Conservation (phyloP, 805 yeast species). For the Ogataea kodamae region DNA sequence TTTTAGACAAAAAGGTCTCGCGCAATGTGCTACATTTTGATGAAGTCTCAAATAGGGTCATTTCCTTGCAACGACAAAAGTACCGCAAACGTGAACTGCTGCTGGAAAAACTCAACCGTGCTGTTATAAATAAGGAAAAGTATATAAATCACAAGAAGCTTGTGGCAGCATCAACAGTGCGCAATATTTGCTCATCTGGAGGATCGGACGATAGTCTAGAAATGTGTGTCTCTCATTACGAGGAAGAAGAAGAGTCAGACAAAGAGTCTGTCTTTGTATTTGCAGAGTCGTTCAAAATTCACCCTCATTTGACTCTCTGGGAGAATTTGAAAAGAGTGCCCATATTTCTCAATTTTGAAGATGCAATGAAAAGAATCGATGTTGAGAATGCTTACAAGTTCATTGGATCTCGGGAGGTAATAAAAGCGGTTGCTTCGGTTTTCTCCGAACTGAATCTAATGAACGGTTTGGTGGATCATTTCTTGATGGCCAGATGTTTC, state of each 20-base stretch:
- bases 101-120: conserved; percentile 15
- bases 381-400: conserved; percentile 16
- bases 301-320: conserved; percentile 3
- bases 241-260: conserved; percentile 1
- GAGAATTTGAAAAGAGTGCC: conserved; percentile 13
- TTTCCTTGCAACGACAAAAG: conserved; percentile 6
- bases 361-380: conserved; percentile 6
- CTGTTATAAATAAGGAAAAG: conserved; percentile 16
- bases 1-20: conserved; percentile 11
- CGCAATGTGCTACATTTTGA: conserved; percentile 13
- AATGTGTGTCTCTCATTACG: conserved; percentile 1
- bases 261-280: conserved; percentile 2
- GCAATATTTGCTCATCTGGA: conserved; percentile 13
- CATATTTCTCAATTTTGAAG: conserved; percentile 13
- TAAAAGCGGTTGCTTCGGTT: conserved; percentile 7
- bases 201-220: conserved; percentile 1
- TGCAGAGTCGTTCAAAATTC: conserved; percentile 8
- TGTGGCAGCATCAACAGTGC: conserved; percentile 18
- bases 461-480: conserved; percentile 4
- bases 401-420: conserved; percentile 12
- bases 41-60: conserved; percentile 8
- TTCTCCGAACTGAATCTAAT: conserved; percentile 11
- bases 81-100: conserved; percentile 10
- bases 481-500: conserved; percentile 15
- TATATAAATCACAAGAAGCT: conserved; percentile 18